These are phyloP conservation scores for Rhizophora apiculata DNA, from an alignment of 345 rosid species.

Conservation along the genomic window DNA sequence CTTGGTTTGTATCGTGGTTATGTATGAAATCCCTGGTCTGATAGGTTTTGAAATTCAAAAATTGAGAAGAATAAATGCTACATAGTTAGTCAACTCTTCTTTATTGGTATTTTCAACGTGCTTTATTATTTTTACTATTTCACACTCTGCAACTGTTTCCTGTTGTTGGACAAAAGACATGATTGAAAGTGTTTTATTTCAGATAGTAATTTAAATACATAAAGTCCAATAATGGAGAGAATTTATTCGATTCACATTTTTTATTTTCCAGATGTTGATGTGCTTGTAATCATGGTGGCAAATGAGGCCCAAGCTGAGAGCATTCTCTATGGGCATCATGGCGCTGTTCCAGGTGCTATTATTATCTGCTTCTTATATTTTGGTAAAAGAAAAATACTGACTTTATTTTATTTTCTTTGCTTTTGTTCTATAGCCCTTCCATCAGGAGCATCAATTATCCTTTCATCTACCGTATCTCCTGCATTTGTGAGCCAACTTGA, in stretches of 20 bases:
- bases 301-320: constrained; percentile 87
- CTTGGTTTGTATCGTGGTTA: too few relatives aligned
- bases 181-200: too few relatives aligned
- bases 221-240: neutral
- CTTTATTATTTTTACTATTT: too few relatives aligned
- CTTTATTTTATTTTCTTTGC: constrained; percentile 10
- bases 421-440: constrained; percentile 54
- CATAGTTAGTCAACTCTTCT: too few relatives aligned
- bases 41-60: too few relatives aligned
- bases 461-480: constrained; percentile 93
- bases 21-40: too few relatives aligned
- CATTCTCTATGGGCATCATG: constrained; percentile 70
- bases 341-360: constrained; percentile 73
- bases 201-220: too few relatives aligned
- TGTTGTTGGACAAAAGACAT: too few relatives aligned
- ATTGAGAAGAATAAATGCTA: too few relatives aligned
- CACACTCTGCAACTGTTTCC: too few relatives aligned
- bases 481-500: constrained; percentile 71
- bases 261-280: constrained; percentile 59
- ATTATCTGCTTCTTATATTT: constrained; percentile 6
- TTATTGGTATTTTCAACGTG: too few relatives aligned
- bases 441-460: constrained; percentile 67
- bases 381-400: constrained; percentile 20
- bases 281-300: constrained; percentile 89
- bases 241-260: neutral